Conservation (phyloP, 1,284 basidiomycete genomes). For the Exobasidium cylindrosporum region DNA sequence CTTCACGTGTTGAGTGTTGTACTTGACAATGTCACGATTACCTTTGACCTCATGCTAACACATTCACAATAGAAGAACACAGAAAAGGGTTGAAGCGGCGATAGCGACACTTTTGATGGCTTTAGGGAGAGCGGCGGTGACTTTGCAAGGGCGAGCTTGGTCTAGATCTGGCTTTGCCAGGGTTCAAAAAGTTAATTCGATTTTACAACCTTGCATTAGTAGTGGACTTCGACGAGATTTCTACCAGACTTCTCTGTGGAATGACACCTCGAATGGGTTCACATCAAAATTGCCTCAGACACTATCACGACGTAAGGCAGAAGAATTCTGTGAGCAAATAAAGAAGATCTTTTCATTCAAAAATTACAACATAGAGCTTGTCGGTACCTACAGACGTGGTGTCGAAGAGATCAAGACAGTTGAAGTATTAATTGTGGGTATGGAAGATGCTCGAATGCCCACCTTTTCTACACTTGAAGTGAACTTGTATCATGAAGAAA, state of each 20-base stretch:
- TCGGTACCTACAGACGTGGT: neutral
- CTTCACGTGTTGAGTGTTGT: too few species aligned
- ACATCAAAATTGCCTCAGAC: neutral
- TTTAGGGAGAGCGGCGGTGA: too few species aligned
- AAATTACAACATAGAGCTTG: neutral
- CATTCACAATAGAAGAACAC: too few species aligned
- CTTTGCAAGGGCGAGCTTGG: too few species aligned
- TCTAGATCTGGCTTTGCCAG: too few species aligned
- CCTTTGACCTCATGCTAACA: too few species aligned
- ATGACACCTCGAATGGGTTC: neutral
- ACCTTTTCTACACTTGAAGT: neutral
- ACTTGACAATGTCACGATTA: too few species aligned
- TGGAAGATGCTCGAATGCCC: neutral
- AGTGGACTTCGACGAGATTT: neutral
- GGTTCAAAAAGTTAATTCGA: too few species aligned
- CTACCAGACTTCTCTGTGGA: neutral
- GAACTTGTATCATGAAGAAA: neutral
- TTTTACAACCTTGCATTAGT: too few species aligned
- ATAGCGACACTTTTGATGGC: too few species aligned
- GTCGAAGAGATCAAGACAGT: neutral
- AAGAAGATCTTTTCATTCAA: neutral
- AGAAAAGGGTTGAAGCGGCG: too few species aligned
- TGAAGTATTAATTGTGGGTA: neutral
- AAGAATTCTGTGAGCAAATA: neutral
- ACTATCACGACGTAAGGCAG: neutral